Conservation (phyloP, 2,329 filamentous ascomycete genomes). For the Colletotrichum trifolii region DNA sequence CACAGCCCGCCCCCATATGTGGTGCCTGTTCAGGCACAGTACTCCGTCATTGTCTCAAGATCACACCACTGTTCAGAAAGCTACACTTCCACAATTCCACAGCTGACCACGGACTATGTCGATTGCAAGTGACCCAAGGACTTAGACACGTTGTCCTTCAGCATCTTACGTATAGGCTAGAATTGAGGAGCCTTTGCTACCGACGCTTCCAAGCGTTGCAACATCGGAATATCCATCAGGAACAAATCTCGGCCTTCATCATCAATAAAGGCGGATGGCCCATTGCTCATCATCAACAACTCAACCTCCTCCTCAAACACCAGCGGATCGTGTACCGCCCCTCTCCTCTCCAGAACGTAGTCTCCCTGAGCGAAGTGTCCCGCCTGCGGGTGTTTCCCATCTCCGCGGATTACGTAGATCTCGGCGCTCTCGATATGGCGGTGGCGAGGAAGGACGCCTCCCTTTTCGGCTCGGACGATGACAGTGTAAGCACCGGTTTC, state of each 20-base stretch:
- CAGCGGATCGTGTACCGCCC: background rate
- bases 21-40: no score
- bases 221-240: constrained; percentile 17
- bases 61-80: no score
- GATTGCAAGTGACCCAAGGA: no score
- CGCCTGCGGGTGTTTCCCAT: constrained; percentile 1
- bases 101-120: no score
- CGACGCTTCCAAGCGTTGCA: constrained; percentile 1
- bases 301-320: constrained; percentile 6
- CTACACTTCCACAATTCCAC: no score
- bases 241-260: background rate
- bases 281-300: constrained; percentile 11
- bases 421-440: constrained; percentile 7
- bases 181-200: background rate
- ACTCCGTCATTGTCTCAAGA: no score
- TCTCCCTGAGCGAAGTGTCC: background rate
- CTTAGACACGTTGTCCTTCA: no score
- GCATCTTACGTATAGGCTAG: no score
- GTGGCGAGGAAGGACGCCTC: constrained; percentile 7
- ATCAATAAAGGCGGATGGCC: constrained; percentile 1
- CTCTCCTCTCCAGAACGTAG: background rate
- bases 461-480: constrained; percentile 10
- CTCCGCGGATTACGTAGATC: constrained; percentile 8
- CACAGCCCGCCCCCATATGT: no score
- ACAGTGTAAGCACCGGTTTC: constrained; percentile 13